These are phyloP conservation scores for Vachellia collinsii DNA, from an alignment of 306 rosid genomes.

Conservation along the genomic window DNA sequence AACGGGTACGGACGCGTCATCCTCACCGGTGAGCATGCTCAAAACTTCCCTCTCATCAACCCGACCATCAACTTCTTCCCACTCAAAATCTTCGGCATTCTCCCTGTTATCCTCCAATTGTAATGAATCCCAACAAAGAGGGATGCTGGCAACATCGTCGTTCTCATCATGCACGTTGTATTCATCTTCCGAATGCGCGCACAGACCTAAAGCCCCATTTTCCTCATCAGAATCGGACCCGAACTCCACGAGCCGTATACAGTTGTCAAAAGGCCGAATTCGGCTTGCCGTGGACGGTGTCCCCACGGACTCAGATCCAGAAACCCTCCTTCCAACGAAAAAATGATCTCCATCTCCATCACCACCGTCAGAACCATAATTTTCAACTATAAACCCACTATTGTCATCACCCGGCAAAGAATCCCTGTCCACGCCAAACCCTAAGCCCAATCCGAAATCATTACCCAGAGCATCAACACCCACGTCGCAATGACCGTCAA, in stretches of 20 bases:
- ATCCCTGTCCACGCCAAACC: slow-evolving; percentile 42
- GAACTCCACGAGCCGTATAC: slow-evolving; percentile 39
- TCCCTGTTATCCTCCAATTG: slow-evolving; percentile 63
- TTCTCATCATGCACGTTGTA: slow-evolving; percentile 36
- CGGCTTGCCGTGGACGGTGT: slow-evolving; percentile 32
- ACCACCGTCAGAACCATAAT: slow-evolving; percentile 25
- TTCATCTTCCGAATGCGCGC: slow-evolving; percentile 60
- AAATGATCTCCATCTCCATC: slow-evolving; percentile 47
- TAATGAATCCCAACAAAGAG: slow-evolving; percentile 74
- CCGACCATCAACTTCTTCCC: slow-evolving; percentile 81
- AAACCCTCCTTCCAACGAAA: slow-evolving; percentile 47
- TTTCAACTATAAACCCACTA: slow-evolving; percentile 30
- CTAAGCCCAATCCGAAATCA: slow-evolving; percentile 49
- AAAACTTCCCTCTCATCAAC: slow-evolving; percentile 67
- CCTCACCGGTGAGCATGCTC: slow-evolving; percentile 48
- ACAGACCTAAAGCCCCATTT: slow-evolving; percentile 40
- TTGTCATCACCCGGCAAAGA: slow-evolving; percentile 34
- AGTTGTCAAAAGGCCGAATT: slow-evolving; percentile 34
- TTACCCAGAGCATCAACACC: slow-evolving; percentile 46
- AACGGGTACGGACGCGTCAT: slow-evolving; percentile 39
- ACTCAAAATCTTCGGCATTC: slow-evolving; percentile 72
- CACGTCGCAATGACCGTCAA: slow-evolving; percentile 52
- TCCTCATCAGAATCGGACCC: slow-evolving; percentile 63
- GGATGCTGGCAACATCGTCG: slow-evolving; percentile 55
- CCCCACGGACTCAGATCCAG: slow-evolving; percentile 48